Conservation (phyloP, 2,329 filamentous ascomycete species). For the Clonostachys byssicola region DNA sequence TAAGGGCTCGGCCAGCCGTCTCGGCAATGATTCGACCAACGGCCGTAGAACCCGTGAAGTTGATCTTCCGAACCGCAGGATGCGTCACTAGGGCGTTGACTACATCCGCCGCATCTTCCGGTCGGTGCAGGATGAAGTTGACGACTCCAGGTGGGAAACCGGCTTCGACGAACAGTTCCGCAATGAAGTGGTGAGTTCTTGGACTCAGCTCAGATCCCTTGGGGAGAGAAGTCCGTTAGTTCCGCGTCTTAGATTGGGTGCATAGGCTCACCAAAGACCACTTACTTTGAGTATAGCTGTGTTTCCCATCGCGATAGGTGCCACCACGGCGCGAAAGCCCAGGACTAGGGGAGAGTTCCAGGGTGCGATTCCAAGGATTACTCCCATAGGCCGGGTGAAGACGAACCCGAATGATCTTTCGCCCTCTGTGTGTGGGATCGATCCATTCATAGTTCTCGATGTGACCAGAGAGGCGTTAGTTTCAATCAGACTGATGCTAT, state of each 20-base stretch:
- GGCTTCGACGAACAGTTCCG: slow-evolving; percentile 59
- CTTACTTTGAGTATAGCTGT: slow-evolving; percentile 57
- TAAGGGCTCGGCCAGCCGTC: too few species aligned
- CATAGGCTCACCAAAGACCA: too few species aligned
- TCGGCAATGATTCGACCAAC: too few species aligned
- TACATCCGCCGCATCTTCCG: slow-evolving; percentile 58
- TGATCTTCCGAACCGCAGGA: slow-evolving; percentile 4
- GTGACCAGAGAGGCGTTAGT: too few species aligned
- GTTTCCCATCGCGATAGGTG: slow-evolving; percentile 51
- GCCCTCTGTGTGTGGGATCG: too few species aligned
- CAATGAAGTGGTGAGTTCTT: slow-evolving; percentile 54
- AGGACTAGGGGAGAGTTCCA: slow-evolving; percentile 34
- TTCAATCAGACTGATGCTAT: too few species aligned
- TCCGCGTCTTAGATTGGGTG: too few species aligned
- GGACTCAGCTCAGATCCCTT: slow-evolving; percentile 66
- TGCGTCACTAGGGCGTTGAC: slow-evolving; percentile 59
- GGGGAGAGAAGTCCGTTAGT: slow-evolving; percentile 32
- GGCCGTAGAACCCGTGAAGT: not conserved
- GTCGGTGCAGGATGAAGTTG: slow-evolving; percentile 61
- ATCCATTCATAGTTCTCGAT: too few species aligned
- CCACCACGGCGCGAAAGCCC: slow-evolving; percentile 29
- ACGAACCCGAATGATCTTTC: too few species aligned
- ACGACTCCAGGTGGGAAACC: slow-evolving; percentile 68
- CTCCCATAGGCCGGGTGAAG: slow-evolving; percentile 49
- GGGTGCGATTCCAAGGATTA: slow-evolving; percentile 64